Conservation (phyloP, 331 rosid species). For the Rosa hybrid region DNA sequence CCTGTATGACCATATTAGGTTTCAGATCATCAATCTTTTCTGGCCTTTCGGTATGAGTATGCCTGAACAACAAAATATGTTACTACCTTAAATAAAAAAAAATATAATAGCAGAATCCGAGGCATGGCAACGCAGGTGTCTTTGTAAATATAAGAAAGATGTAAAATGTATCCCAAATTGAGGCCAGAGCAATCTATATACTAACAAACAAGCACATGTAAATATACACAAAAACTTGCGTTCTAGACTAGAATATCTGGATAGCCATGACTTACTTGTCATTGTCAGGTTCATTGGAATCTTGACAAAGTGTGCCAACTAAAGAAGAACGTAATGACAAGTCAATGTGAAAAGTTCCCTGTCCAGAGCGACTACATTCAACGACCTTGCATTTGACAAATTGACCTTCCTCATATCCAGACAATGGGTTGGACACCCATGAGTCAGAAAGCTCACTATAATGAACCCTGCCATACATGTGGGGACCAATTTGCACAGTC, state of each 20-base stretch:
- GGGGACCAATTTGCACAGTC: constrained; percentile 78
- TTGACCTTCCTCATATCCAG: constrained; percentile 79
- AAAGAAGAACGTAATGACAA: constrained; percentile 58
- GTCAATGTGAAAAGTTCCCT: constrained; percentile 71
- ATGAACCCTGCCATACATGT: constrained; percentile 74
- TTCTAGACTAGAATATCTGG: neutral
- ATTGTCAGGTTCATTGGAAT: constrained; percentile 32
- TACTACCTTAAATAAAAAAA: constrained; percentile 1
- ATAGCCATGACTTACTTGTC: constrained; percentile 42
- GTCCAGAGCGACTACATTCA: constrained; percentile 50
- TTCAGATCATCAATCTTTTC: constrained; percentile 69
- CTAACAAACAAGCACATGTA: neutral
- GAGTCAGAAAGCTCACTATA: constrained; percentile 67
- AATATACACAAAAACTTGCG: neutral
- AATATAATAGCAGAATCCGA: constrained; percentile 12
- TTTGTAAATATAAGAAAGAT: neutral
- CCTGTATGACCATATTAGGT: constrained; percentile 76
- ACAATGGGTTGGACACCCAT: constrained; percentile 73
- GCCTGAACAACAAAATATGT: constrained; percentile 41
- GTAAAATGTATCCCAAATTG: neutral
- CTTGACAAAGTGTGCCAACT: constrained; percentile 32
- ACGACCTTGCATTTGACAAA: constrained; percentile 82
- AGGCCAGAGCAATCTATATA: neutral
- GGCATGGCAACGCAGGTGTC: neutral
- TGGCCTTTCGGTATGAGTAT: constrained; percentile 31